Base-by-base conservation (phyloP, 495 filamentous ascomycete species). In the Aspergillus conjunctus region DNA sequence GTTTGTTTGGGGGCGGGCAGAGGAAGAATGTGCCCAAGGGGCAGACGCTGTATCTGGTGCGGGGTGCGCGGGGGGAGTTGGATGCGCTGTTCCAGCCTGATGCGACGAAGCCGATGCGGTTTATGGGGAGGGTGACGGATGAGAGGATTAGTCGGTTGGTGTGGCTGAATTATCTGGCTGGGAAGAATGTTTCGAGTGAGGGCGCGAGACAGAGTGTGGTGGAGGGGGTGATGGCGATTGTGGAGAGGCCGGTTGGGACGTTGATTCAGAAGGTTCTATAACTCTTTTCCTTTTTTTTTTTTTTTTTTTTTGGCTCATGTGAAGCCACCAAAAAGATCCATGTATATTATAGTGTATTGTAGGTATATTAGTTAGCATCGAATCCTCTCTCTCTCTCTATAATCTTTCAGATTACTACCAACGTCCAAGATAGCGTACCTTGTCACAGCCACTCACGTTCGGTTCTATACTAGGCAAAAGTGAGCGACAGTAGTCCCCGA, bases 121-220 rank as follows among this genome's bases (percentile, higher is more conserved):
- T 78, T 70, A 68, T 95, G 68, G 92, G 92, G 0, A 74, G 77
- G 1, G 85, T 97, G 1, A 63, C 71, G 4, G 94, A 98, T 70
- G 89, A 92, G 79, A 79, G 93, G 54, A 77, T 98, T 10, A 87
- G 87, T 54, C 83, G 90, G 56, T 77, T 91, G 58, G 78, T 98
- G 18, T 98, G 93, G 94, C 74, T 96, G 71, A 88, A 90, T 58
- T 98, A 96, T 74, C 73, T 98, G 37, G 91, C 85, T 18, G 95
- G 93, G 8, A 89, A 88, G 73, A 90, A 85, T 58, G 91, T 97
- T 10, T 91, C 92, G 5, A 95, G 91, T 68, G 91, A 96, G 65
- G 81, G 82, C 7, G 89, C 91, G 30, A 81, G 94, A 61, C 79
- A 84, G 78, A 92, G 83, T 56, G 86, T 98, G 56, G 89, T 96